Evolutionary conservation across 2,329 filamentous ascomycete species (phyloP).

Genomic region (Penicillium oxalicum): DNA sequence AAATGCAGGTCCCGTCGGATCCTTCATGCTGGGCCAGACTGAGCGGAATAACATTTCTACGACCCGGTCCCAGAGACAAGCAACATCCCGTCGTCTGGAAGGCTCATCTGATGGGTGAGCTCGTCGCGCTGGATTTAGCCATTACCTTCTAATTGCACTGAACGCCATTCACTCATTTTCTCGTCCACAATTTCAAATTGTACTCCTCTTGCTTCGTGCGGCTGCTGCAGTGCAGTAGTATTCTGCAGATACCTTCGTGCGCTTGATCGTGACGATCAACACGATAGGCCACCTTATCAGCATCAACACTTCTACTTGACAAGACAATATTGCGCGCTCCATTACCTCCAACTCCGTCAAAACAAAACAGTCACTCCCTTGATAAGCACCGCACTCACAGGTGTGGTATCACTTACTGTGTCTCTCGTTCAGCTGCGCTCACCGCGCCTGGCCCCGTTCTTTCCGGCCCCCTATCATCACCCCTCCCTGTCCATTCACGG

Average conservation of each 20-base stretch:
- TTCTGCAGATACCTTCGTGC: not conserved
- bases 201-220: conserved; percentile 1
- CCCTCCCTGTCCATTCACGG: conserved; percentile 9
- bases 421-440: conserved; percentile 2
- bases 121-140: not conserved
- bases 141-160: conserved; percentile 5
- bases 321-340: too few species aligned
- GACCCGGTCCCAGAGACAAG: conserved; percentile 10
- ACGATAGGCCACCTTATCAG: too few species aligned
- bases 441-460: conserved; percentile 11
- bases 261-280: not conserved
- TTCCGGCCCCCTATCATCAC: conserved; percentile 14
- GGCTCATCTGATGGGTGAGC: too few species aligned
- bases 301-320: too few species aligned
- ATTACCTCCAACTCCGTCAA: too few species aligned
- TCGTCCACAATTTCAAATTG: conserved; percentile 7
- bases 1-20: not conserved
- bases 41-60: not conserved
- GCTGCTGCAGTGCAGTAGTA: conserved; percentile 10
- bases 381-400: not conserved
- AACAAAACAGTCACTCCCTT: too few species aligned
- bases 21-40: not conserved
- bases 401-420: not conserved
- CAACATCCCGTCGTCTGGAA: too few species aligned
- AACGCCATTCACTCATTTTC: conserved; percentile 12